These are phyloP conservation scores for Tuber microsphaerosporum DNA, from an alignment of 495 filamentous ascomycete genomes.

Conservation along the genomic window DNA sequence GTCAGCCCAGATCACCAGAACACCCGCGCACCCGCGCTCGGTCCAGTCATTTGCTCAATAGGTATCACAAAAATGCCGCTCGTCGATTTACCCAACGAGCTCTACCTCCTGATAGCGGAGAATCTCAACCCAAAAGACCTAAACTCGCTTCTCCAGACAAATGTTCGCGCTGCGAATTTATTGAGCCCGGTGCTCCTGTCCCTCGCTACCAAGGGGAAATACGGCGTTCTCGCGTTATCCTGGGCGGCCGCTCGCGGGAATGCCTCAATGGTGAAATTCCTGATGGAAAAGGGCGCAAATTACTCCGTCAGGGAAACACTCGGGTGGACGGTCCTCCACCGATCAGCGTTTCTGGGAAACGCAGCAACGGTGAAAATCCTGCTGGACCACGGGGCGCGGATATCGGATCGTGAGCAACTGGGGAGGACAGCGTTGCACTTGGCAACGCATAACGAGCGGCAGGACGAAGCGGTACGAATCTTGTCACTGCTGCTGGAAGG, in stretches of 20 bases:
- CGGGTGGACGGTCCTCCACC: slow-evolving; percentile 46
- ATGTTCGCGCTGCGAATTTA: not conserved
- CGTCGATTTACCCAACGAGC: not conserved
- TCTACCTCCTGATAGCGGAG: not conserved
- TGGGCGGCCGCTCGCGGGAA: slow-evolving; percentile 17
- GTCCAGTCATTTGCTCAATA: not conserved
- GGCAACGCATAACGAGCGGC: slow-evolving; percentile 10
- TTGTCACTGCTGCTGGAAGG: slow-evolving; percentile 10
- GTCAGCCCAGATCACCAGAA: not conserved
- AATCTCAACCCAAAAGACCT: not conserved
- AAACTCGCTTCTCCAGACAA: not conserved
- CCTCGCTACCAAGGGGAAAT: not conserved
- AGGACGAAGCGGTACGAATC: not conserved
- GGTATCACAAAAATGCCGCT: not conserved
- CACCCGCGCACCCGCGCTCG: not conserved
- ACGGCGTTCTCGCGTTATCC: slow-evolving; percentile 11
- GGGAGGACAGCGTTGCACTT: slow-evolving; percentile 17
- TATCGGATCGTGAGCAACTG: slow-evolving; percentile 4
- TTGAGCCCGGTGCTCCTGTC: not conserved
- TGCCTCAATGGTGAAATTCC: slow-evolving; percentile 7
- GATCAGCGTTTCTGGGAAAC: slow-evolving; percentile 52
- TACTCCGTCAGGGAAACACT: not conserved
- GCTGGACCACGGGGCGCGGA: slow-evolving; percentile 38
- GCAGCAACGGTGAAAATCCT: slow-evolving; percentile 46
- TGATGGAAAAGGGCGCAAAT: not conserved